Percentiles rank a stretch among this genome's conserved stretches.
Evolutionary conservation across 2,329 filamentous ascomycete species (phyloP).

Genomic region (Aspergillus fischeri): DNA sequence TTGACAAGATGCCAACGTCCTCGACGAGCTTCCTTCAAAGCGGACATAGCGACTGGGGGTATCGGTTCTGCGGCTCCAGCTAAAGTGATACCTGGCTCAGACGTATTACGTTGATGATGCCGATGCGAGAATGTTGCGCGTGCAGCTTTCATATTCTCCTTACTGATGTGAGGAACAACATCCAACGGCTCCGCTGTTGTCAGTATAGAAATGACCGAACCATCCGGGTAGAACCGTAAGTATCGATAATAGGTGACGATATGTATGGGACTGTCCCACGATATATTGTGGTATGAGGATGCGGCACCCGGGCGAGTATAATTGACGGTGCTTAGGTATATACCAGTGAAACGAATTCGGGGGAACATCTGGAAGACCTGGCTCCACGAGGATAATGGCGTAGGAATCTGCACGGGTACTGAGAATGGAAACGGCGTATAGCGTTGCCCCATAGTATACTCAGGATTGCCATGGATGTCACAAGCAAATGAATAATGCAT

Average conservation of each 20-base stretch:
- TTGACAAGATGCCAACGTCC: slow-evolving; percentile 65
- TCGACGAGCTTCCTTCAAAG: slow-evolving; percentile 65
- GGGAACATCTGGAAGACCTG: slow-evolving; percentile 77
- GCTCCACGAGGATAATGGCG: slow-evolving; percentile 50
- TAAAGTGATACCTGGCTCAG: slow-evolving; percentile 35
- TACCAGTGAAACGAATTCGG: slow-evolving; percentile 86
- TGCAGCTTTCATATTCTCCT: slow-evolving; percentile 56
- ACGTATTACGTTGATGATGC: slow-evolving; percentile 37
- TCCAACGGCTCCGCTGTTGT: slow-evolving; percentile 79
- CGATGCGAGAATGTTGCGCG: slow-evolving; percentile 25
- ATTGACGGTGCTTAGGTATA: slow-evolving; percentile 96
- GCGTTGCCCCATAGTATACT: slow-evolving; percentile 28
- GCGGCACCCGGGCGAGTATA: slow-evolving; percentile 80
- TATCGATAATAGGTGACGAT: slow-evolving; percentile 99
- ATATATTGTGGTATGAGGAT: slow-evolving; percentile 60
- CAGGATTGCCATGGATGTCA: slow-evolving; percentile 49
- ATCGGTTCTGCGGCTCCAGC: slow-evolving; percentile 28
- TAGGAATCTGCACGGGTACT: slow-evolving; percentile 28
- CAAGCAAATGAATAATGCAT: slow-evolving; percentile 80
- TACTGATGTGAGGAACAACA: slow-evolving; percentile 78
- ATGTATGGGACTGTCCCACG: slow-evolving; percentile 80
- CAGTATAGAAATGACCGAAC: slow-evolving; percentile 73
- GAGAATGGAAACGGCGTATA: slow-evolving; percentile 35
- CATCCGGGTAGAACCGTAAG: slow-evolving; percentile 89
- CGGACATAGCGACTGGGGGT: slow-evolving; percentile 40